Evolutionary conservation across 495 filamentous ascomycete genomes (phyloP), one percentile per base, ranked within the genome.

Genomic region (Penicillium cataractarum): DNA sequence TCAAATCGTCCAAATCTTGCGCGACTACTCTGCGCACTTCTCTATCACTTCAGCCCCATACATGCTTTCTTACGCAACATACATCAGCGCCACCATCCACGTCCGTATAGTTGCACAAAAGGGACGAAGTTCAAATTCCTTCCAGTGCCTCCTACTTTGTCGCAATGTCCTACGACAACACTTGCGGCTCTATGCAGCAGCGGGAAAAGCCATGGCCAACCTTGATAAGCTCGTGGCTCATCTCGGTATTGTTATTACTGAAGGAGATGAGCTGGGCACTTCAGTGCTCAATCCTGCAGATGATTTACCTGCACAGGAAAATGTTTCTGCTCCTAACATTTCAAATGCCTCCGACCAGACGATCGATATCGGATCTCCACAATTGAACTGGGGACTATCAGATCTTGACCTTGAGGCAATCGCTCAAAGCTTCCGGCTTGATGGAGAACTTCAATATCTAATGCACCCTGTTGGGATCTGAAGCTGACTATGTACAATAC

Each of bases 41-140:
- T 66, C 70, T 13, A 64, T 74, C 27, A 62, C 57, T 27, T 67
- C 61, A 4, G 71, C 73, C 10, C 73, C 73, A 2, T 76, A 74
- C 56, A 66, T 76, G 64, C 62, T 76, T 0, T 76, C 73, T 0
- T 76, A 76, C 48, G 70, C 73, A 0, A 76, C 73, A 0, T 76
- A 76, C 40, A 72, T 76, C 54, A 70, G 69, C 42, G 73, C 73
- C 24, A 76, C 71, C 0, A 74, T 76, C 26, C 71, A 76, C 49
- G 73, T 68, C 6, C 63, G 70, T 3, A 68, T 76, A 10, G 70
- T 66, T 10, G 70, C 70, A 5, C 70, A 71, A 15, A 72, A 71
- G 35, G 68, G 70, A 24, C 61, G 57, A 4, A 62, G 55, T 6
- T 71, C 67, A 7, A 66, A 22, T 6, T 65, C 64, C 0, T 72